Evolutionary conservation across 306 rosid species (phyloP).

Genomic region (Boehmeria nivea): DNA sequence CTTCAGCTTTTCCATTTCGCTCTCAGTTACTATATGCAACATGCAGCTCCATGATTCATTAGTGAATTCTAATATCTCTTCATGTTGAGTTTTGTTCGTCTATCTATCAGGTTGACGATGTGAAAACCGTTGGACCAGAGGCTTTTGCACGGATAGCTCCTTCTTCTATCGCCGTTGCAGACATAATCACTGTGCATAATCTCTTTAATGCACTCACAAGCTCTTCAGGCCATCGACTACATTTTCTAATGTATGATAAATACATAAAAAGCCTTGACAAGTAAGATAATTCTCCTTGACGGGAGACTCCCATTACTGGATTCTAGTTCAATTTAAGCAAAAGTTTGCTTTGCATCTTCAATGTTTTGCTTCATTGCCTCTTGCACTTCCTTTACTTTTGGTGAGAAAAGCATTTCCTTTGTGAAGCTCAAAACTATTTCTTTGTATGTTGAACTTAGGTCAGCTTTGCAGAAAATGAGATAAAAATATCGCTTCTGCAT

Average conservation of each 20-base stretch:
- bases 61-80: slow-evolving; percentile 6
- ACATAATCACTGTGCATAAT: slow-evolving; percentile 70
- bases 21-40: slow-evolving; percentile 15
- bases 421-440: no score
- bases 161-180: slow-evolving; percentile 65
- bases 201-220: slow-evolving; percentile 70
- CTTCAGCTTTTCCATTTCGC: slow-evolving; percentile 6
- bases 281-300: slow-evolving; percentile 54
- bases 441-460: neutral
- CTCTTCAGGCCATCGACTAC: slow-evolving; percentile 59
- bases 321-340: neutral
- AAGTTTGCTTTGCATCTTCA: neutral
- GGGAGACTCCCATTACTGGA: slow-evolving; percentile 10
- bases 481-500: neutral
- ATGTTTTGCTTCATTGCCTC: neutral
- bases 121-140: slow-evolving; percentile 74
- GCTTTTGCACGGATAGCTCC: slow-evolving; percentile 94
- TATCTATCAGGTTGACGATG: slow-evolving; percentile 56
- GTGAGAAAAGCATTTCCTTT: no score
- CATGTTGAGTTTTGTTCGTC: neutral
- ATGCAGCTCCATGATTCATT: neutral
- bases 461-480: neutral
- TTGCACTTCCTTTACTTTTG: no score
- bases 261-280: slow-evolving; percentile 71
- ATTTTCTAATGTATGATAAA: slow-evolving; percentile 83